Evolutionary conservation across 2,329 filamentous ascomycete genomes (phyloP), one percentile per base, ranked within the genome.

Genomic region (Claviceps pusilla): DNA sequence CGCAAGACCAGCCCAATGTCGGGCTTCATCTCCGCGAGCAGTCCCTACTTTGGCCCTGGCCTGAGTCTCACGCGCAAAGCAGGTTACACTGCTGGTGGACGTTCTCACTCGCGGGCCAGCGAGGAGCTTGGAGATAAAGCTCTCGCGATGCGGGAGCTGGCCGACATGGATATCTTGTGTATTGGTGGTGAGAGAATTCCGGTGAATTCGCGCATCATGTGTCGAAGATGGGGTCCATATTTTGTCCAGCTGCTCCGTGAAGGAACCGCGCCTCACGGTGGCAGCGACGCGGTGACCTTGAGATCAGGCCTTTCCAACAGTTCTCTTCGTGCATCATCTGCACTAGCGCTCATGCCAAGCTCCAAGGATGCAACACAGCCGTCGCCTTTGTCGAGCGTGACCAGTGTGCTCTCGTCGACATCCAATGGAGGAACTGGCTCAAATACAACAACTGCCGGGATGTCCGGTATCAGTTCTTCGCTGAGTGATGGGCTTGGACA

Each of bases 151-250:
- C 81, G 83, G n/a, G 93, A 97, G 68, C 74, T 98, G 54, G 80
- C 89, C 3, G 93, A 98, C 62, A 98, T 98, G 93, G 93, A 97
- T 64, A 87, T 98, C 56, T 76, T 97, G 33, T 93, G 91, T 52
- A 84, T 95, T 46, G 86, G 87, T 24, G 91, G 91, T 28, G 91
- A 96, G 66, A 82, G 90, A 19, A 89, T 97, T 60, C 89, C 93
- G 0, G 87, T 96, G 60, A 98, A 95, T 68, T 97, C 93, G 7
- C 82, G 89, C 55, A 80, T 98, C 16, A 77, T 97, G 16, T 85
- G 87, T 10, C 80, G 89, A 33, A 78, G 93, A 64, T 98, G 93
- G 93, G 93, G 93, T 0, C 89, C 89, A 0, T 96, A 95, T 66
- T 97, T 98, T 70, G 89, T 95, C 54, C 88, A 95, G 65, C 77